Evolutionary conservation across 176 grass and related monocot species (phyloP), one percentile per base, ranked within the genome.

Genomic region (Oryza officinalis): DNA sequence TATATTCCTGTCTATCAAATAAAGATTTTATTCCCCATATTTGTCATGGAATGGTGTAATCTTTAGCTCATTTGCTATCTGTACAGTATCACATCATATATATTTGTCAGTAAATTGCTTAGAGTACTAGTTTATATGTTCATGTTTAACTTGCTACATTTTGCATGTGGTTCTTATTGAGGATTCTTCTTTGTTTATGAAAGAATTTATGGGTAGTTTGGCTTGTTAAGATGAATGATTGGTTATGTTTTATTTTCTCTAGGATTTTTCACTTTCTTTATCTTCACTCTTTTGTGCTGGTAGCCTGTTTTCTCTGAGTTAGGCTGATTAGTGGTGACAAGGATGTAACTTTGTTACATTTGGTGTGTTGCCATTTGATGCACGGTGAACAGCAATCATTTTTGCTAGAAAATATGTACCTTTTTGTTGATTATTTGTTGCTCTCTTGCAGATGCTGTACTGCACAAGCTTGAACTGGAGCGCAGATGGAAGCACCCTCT

Each of bases 401-500:
- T 11, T 61, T 23, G 0, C n/a, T 61, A 25, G 22, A 61, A 61
- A 61, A 11, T 61, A 9, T 25, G 9, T 11, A 46, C 65, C 27
- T 82, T 50, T 77, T 13, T 28, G 18, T 57, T 57, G 17, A 57
- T 31, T 11, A 18, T 69, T 20, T 72, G 1, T 79, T 77, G 23
- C 37, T 89, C 30, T 15, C 27, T 8, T 72, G 44, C 74, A 97
- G 94, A 84, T 92, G 85, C 68, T 94, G 27, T 90, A 97, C 85
- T 97, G 94, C 75, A 97, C 94, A 27, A 47, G 91, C 81, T 92
- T 97, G 91, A 94, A 81, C 86, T 97, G 94, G 94, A 97, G 89
- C 50, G 85, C 90, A 25, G 94, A 97, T 71, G 94, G 91, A 65
- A 97, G 87, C 87, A 97, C 91, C 2, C 87, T 97, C 30, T 97